These are phyloP conservation scores for Zygnema circumcarinatum DNA, from an alignment of 139 green algal species.

Conservation along the genomic window DNA sequence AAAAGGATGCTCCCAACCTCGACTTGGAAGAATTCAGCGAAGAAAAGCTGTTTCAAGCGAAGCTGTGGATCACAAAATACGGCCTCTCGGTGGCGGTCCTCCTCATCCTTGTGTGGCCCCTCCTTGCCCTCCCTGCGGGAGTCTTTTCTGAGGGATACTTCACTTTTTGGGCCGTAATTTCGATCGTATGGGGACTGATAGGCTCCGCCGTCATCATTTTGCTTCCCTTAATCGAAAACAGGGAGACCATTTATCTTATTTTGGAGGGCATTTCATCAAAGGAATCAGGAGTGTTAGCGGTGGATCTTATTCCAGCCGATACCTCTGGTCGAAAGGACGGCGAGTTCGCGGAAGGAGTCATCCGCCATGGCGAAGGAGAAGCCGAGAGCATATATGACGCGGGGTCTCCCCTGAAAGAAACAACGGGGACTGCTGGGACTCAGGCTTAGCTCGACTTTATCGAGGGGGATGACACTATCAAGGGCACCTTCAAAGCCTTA, in stretches of 20 bases:
- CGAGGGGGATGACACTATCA: background rate
- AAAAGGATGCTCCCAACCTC: background rate
- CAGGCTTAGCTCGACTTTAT: conserved; percentile 1
- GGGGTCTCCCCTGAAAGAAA: background rate
- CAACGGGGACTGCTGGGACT: background rate
- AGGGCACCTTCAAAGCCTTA: conserved; percentile 9
- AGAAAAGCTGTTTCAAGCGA: conserved; percentile 33
- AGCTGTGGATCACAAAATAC: conserved; percentile 60
- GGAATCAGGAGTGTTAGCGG: conserved; percentile 25
- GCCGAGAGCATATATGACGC: background rate
- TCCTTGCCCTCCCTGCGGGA: conserved; percentile 72
- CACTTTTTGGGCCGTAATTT: conserved; percentile 76
- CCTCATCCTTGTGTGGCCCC: conserved; percentile 75
- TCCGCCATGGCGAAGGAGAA: background rate
- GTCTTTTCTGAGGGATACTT: conserved; percentile 79
- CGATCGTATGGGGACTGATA: conserved; percentile 73
- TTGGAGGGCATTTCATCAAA: conserved; percentile 57
- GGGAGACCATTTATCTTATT: conserved; percentile 54
- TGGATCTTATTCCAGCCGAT: conserved; percentile 6
- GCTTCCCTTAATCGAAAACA: conserved; percentile 72
- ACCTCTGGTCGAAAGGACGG: conserved; percentile 9
- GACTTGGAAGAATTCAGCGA: conserved; percentile 54
- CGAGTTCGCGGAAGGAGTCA: conserved; percentile 19
- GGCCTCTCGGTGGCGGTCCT: conserved; percentile 68
- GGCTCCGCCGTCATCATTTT: conserved; percentile 71